Base-by-base conservation (phyloP, 1,284 basidiomycete species). In the Boletellus dicymbophilus region DNA sequence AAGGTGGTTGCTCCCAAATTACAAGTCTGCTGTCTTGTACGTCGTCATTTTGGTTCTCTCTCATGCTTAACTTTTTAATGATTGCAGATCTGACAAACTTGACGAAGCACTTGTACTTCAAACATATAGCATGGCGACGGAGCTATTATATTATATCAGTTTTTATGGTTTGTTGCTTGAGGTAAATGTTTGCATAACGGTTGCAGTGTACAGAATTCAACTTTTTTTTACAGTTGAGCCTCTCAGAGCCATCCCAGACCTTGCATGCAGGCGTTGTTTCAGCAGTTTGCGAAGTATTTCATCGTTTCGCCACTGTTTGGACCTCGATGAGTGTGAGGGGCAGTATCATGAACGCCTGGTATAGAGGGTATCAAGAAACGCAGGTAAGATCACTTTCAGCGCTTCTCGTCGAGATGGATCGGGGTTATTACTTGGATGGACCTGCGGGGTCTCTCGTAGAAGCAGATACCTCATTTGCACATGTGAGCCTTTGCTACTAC, bases 231-330 rank as follows among this genome's bases (percentile, higher is more conserved):
- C n/a, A 91, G 88, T 60, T 90, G 47, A 85, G 79, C 22, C 61
- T 88, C 22, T 77, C 67, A 45, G 67, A 83, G 21, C 64, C 91
- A 44, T 75, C 79, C 44, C 73, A 78, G 53, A 73, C 78, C 1
- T 70, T 69, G 4, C 74, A 77, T 23, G 65, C 70, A 0, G 78
- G 85, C 23, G 69, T 83, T 3, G 70, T 90, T 25, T 73, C 75
- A 5, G 77, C 79, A 0, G 75, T 88, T 4, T 76, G 90, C 20
- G 81, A 85, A 53, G 83, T 82, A 3, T 72, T 91, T 9, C 78
- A 80, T 52, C 79, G 85, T 15, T 84, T 85, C 55, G 75, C 80
- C 18, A 77, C 79, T 18, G 81, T 90, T 25, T 92, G 88, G 89
- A 78, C 79, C 15, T 88, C 85, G 55, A 88, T 91, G 83, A 77